A percentile compares a stretch with the other conserved stretches of the same genome.
These are phyloP conservation scores for Pisolithus marmoratus DNA, from an alignment of 768 basidiomycete genomes.

Conservation along the genomic window DNA sequence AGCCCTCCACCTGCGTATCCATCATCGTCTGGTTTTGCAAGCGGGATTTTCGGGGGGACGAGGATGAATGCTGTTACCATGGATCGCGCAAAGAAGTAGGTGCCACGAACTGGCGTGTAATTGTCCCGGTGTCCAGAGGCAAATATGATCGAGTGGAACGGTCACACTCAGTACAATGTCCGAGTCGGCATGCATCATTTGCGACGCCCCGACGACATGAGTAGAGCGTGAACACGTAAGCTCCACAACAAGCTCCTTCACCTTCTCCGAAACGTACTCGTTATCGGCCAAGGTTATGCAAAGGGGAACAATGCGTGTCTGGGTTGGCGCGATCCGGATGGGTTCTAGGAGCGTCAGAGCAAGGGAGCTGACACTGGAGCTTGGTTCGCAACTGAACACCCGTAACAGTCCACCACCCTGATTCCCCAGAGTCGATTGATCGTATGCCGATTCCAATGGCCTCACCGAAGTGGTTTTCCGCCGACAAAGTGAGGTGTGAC, in stretches of 20 bases:
- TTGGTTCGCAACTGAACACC: slow-evolving; percentile 4
- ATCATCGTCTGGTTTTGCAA: slow-evolving; percentile 8
- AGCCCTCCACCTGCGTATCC: not conserved
- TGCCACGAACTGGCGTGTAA: slow-evolving; percentile 41
- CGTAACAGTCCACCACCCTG: slow-evolving; percentile 52
- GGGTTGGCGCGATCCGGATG: slow-evolving; percentile 50
- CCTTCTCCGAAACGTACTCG: slow-evolving; percentile 27
- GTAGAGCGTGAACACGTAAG: slow-evolving; percentile 23
- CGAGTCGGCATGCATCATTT: not conserved
- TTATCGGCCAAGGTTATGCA: slow-evolving; percentile 33
- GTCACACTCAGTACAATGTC: slow-evolving; percentile 26
- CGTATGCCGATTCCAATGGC: slow-evolving; percentile 61
- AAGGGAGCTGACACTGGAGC: slow-evolving; percentile 7
- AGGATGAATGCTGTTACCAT: slow-evolving; percentile 54
- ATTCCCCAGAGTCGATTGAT: slow-evolving; percentile 29
- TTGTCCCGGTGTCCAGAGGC: slow-evolving; percentile 34
- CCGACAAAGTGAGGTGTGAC: slow-evolving; percentile 65
- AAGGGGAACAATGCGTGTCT: slow-evolving; percentile 57
- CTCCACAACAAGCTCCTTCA: slow-evolving; percentile 35
- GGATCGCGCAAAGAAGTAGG: slow-evolving; percentile 52
- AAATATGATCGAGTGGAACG: slow-evolving; percentile 43
- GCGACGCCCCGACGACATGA: not conserved
- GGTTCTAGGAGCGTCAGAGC: slow-evolving; percentile 14
- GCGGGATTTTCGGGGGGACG: slow-evolving; percentile 46
- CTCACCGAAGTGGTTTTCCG: slow-evolving; percentile 69